These are phyloP conservation scores for Arachis hypogaea DNA, from an alignment of 306 rosid genomes.

Conservation along the genomic window DNA sequence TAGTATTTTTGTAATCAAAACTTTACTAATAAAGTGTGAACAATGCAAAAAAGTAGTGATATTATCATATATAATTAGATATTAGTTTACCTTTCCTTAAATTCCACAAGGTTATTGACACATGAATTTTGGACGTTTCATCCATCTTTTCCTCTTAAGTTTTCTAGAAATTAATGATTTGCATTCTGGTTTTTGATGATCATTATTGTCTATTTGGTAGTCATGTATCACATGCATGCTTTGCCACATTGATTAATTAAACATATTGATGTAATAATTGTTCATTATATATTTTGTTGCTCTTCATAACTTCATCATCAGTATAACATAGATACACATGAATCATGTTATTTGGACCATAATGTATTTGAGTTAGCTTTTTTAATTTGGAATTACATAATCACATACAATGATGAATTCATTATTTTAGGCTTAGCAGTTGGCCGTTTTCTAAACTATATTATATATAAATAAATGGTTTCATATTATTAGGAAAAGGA, in stretches of 20 bases:
- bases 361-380: too few species aligned
- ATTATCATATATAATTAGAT: too few species aligned
- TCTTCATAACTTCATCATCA: background rate
- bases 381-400: too few species aligned
- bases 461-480: background rate
- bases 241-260: background rate
- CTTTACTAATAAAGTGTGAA: background rate
- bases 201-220: background rate
- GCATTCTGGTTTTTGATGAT: background rate
- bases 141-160: background rate
- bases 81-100: background rate
- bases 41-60: background rate
- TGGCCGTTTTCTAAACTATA: constrained; percentile 11
- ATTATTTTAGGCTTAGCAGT: constrained; percentile 27
- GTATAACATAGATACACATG: background rate
- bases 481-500: background rate
- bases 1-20: too few species aligned
- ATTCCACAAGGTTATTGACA: too few species aligned
- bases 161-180: background rate
- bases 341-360: constrained; percentile 1
- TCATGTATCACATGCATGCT: constrained; percentile 36
- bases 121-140: background rate
- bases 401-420: background rate
- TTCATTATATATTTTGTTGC: too few species aligned
- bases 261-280: too few species aligned